These are phyloP conservation scores for Pseudozyma pruni DNA, from an alignment of 1,284 basidiomycete species.

Conservation along the genomic window DNA sequence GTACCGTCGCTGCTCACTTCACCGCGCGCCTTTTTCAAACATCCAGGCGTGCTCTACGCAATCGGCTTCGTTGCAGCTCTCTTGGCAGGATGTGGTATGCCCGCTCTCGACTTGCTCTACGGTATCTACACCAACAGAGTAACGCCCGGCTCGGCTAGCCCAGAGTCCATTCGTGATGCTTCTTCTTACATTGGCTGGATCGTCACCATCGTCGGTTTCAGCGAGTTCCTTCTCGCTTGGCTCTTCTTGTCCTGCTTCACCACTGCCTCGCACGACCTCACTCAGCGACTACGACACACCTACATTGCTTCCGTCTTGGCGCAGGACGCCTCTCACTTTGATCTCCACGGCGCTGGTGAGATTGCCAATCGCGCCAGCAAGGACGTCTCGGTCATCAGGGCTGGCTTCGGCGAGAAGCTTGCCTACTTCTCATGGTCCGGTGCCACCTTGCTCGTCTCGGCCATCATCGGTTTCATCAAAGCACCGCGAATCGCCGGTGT, in stretches of 20 bases:
- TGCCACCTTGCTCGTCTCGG: constrained; percentile 62
- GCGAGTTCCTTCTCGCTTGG: constrained; percentile 59
- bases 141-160: constrained; percentile 24
- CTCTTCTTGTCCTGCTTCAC: constrained; percentile 65
- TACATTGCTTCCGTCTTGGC: constrained; percentile 69
- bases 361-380: constrained; percentile 68
- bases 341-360: constrained; percentile 69
- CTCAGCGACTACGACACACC: constrained; percentile 64
- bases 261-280: constrained; percentile 65
- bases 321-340: constrained; percentile 70
- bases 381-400: constrained; percentile 68
- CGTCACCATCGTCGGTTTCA: constrained; percentile 66
- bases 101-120: constrained; percentile 62
- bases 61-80: constrained; percentile 54
- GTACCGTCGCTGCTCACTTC: constrained; percentile 28
- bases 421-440: constrained; percentile 68
- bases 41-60: constrained; percentile 57
- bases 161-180: constrained; percentile 37
- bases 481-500: constrained; percentile 69
- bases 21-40: constrained; percentile 46
- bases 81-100: constrained; percentile 50
- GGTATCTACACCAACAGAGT: constrained; percentile 62
- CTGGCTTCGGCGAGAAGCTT: constrained; percentile 69
- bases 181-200: constrained; percentile 66
- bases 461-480: constrained; percentile 68